phyloP scores from a whole-genome alignment of 768 basidiomycete genomes.

The Rossbeevera mucosa region DNA sequence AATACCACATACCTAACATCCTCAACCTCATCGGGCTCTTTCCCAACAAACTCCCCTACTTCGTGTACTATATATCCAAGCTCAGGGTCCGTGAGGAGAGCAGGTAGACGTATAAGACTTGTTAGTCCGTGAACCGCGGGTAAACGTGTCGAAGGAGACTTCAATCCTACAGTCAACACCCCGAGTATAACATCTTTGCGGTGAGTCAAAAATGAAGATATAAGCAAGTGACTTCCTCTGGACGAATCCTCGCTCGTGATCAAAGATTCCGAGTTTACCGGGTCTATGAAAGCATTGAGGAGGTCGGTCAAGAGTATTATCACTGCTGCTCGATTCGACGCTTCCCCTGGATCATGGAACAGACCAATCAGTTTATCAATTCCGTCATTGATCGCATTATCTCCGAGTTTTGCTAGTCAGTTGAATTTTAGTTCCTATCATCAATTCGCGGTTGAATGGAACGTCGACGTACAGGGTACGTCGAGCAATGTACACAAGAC shows the following conservation, averaged over 20 bases:
- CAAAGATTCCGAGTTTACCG: neutral
- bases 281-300: conserved; percentile 40
- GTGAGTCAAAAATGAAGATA: conserved; percentile 42
- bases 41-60: conserved; percentile 59
- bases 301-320: conserved; percentile 65
- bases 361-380: conserved; percentile 73
- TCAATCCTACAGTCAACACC: conserved; percentile 55
- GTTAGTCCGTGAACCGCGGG: conserved; percentile 64
- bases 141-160: conserved; percentile 44
- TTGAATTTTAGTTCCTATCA: conserved; percentile 3
- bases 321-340: conserved; percentile 59
- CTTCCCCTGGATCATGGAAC: conserved; percentile 69
- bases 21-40: conserved; percentile 46
- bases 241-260: conserved; percentile 17
- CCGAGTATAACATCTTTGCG: conserved; percentile 79
- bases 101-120: conserved; percentile 58
- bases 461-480: conserved; percentile 62
- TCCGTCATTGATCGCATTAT: conserved; percentile 61
- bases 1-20: conserved; percentile 44
- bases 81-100: conserved; percentile 67
- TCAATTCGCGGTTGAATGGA: neutral
- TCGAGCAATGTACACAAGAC: conserved; percentile 71
- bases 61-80: conserved; percentile 74
- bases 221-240: conserved; percentile 18
- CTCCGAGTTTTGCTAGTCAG: conserved; percentile 58